Base-by-base conservation (phyloP, 2,329 filamentous ascomycete species). In the Ophiostoma perfectum region DNA sequence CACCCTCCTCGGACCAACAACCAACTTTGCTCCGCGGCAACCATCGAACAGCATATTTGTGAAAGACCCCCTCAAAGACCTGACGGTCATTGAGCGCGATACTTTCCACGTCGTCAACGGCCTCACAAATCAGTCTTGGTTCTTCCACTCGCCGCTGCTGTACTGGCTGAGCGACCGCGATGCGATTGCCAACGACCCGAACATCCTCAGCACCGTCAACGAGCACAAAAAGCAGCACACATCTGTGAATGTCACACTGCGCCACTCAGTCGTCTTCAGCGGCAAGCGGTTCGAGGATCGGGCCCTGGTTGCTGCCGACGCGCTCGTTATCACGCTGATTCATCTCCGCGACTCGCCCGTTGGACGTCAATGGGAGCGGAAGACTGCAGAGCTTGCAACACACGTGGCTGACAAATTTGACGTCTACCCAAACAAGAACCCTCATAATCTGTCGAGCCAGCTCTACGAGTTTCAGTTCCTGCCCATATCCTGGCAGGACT, bases 381-480 rank as follows among this genome's bases (percentile, higher is more conserved):
- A 83, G 66, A 83, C 87, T 9, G 78, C 81, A 66, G 75, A 78
- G 4, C 78, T 92, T 38, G 82, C 86, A 2, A 71, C 78, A 3
- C 80, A 80, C 16, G 77, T 81, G 68, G 77, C 79, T 1, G 77
- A 82, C 45, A 81, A n/a, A 69, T 92, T 90, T 87, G 83, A 84
- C 18, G 80, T 91, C 1, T 90, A 90, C 73, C 88, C 89, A 1
- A 74, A 80, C 0, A 81, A 87, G 71, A 11, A 41, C 39, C 87
- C 86, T 8, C 78, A 78, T 27, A 81, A 83, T 45, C 78, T 78
- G 38, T 77, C 79, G 39, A 89, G 83, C 72, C 86, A 88, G 68
- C 81, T 92, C 1, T 93, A 92, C 75, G 89, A 93, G 76, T 93
- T 93, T 75, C 89, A 89, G 70, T 92, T 92, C 74, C 87, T 86